Evolutionary conservation across 192 early-diverging fungal genomes (phyloP).

Genomic region (Linnemannia elongata): DNA sequence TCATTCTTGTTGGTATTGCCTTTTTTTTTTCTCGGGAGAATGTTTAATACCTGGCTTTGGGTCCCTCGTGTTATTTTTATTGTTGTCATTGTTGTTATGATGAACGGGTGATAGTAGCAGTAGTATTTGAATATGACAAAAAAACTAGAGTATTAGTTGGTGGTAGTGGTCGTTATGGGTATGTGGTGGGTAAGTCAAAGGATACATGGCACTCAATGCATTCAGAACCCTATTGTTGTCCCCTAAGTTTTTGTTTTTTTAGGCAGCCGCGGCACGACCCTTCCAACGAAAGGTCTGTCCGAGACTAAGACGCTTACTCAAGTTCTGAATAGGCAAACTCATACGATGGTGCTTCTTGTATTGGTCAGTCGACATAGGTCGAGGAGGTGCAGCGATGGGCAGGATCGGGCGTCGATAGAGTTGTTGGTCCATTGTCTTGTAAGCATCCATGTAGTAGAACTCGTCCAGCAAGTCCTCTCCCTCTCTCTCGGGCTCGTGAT

Average conservation of each 20-base stretch:
- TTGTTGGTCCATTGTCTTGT: conserved; percentile 54
- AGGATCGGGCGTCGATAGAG: conserved; percentile 33
- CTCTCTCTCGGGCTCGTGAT: conserved; percentile 27
- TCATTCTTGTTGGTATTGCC: too few relatives aligned
- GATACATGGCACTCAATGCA: neutral
- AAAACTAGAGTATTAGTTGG: neutral
- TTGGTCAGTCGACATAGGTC: conserved; percentile 42
- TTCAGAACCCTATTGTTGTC: neutral
- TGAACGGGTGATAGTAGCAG: too few relatives aligned
- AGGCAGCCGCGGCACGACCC: conserved; percentile 15
- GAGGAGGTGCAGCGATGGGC: conserved; percentile 15
- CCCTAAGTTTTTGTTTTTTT: too few relatives aligned
- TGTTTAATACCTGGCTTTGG: neutral
- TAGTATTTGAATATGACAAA: neutral
- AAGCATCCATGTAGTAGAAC: conserved; percentile 50
- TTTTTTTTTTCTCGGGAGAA: neutral
- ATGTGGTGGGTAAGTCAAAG: neutral
- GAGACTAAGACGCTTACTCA: conserved; percentile 45
- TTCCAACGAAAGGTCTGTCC: conserved; percentile 38
- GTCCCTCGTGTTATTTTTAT: neutral
- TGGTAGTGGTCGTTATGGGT: neutral
- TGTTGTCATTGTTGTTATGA: neutral
- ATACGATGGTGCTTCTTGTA: conserved; percentile 47
- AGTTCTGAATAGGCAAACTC: conserved; percentile 38
- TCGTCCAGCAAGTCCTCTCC: conserved; percentile 46